Conservation (phyloP, 306 rosid species). For the Bauhinia variegata region DNA sequence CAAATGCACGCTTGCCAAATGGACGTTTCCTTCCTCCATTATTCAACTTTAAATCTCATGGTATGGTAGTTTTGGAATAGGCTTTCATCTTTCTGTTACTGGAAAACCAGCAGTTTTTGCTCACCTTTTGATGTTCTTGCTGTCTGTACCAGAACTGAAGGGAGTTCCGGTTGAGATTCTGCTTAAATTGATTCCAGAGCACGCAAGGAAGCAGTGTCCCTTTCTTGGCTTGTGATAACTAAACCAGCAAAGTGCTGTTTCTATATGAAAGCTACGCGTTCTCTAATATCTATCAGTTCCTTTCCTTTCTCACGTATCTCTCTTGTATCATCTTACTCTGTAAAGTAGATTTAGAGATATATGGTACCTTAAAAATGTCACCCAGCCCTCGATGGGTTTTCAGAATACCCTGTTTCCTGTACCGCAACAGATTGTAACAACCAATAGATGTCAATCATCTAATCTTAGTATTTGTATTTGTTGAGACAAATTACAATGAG, state of each 20-base stretch:
- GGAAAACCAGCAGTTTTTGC: not conserved
- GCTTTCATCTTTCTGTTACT: not conserved
- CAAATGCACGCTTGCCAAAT: conserved; percentile 80
- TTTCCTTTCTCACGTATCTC: too few species aligned
- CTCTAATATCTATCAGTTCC: too few species aligned
- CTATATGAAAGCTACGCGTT: conserved; percentile 45
- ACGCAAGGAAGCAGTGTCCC: conserved; percentile 89
- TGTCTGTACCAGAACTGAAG: conserved; percentile 68
- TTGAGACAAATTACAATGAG: conserved; percentile 31
- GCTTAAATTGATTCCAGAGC: conserved; percentile 93
- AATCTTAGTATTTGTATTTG: conserved; percentile 52
- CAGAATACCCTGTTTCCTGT: conserved; percentile 51
- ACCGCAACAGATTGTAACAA: conserved; percentile 52
- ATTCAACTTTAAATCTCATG: conserved; percentile 89
- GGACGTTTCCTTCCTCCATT: conserved; percentile 95
- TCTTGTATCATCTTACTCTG: conserved; percentile 52
- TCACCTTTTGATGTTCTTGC: conserved; percentile 23
- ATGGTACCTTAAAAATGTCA: conserved; percentile 44
- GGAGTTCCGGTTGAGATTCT: conserved; percentile 72
- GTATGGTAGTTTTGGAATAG: conserved; percentile 47
- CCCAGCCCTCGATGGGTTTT: conserved; percentile 56
- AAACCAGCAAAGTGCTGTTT: conserved; percentile 40
- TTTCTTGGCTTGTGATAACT: conserved; percentile 79
- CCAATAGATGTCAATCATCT: conserved; percentile 51
- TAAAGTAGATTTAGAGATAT: conserved; percentile 64